A percentile compares a stretch with the other conserved stretches of the same genome.
These are phyloP conservation scores for Scedosporium minutisporum DNA, from an alignment of 2,329 filamentous ascomycete species.

Conservation along the genomic window DNA sequence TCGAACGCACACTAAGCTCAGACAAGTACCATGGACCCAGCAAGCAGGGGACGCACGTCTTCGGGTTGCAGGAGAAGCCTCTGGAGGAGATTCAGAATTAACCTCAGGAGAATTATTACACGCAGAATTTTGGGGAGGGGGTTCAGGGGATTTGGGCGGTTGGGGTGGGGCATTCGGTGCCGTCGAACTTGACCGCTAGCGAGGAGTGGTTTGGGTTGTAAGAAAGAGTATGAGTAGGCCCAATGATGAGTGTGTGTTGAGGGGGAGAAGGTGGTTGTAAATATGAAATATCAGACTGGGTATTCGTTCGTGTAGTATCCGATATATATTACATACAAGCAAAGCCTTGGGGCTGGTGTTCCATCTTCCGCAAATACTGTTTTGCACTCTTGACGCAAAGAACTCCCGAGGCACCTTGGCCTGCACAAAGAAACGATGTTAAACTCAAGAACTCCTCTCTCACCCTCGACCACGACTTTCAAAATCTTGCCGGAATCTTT, in stretches of 20 bases:
- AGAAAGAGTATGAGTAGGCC: not conserved
- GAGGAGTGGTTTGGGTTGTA: slow-evolving; percentile 15
- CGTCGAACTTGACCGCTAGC: slow-evolving; percentile 16
- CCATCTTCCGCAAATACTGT: too few relatives aligned
- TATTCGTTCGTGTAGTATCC: not conserved
- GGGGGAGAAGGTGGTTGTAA: not conserved
- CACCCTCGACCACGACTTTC: too few relatives aligned
- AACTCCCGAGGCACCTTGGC: too few relatives aligned
- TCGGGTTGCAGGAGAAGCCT: too few relatives aligned
- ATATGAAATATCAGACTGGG: not conserved
- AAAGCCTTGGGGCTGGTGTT: not conserved
- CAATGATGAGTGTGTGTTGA: not conserved
- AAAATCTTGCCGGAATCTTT: too few relatives aligned
- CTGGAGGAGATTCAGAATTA: slow-evolving; percentile 16
- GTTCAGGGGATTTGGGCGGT: slow-evolving; percentile 21
- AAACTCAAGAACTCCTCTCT: too few relatives aligned
- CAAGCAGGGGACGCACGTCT: too few relatives aligned
- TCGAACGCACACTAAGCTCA: too few relatives aligned
- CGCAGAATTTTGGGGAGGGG: slow-evolving; percentile 20
- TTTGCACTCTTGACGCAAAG: too few relatives aligned
- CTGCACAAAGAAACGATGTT: too few relatives aligned
- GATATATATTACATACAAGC: not conserved
- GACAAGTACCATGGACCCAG: too few relatives aligned
- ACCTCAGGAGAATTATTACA: slow-evolving; percentile 20
- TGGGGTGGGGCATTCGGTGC: slow-evolving; percentile 13